phyloP scores from a whole-genome alignment of 306 rosid genomes.

The Fragaria vesca region DNA sequence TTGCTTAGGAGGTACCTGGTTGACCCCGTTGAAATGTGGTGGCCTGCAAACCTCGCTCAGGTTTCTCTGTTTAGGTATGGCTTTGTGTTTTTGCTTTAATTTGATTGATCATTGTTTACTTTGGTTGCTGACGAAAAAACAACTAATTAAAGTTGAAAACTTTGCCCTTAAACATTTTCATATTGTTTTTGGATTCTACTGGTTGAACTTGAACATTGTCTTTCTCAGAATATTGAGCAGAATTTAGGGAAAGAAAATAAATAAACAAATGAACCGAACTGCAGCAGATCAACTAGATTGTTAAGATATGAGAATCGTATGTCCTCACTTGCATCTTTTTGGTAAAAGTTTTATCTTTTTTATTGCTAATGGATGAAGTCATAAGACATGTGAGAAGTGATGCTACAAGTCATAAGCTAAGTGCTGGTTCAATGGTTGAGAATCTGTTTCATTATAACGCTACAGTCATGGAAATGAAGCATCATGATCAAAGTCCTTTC shows the following conservation, averaged over 20 bases:
- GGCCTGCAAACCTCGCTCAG: slow-evolving; percentile 99
- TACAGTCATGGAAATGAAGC: slow-evolving; percentile 16
- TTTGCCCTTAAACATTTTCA: neutral
- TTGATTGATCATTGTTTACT: slow-evolving; percentile 6
- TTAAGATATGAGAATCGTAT: neutral
- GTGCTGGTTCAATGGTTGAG: slow-evolving; percentile 41
- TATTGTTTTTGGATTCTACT: neutral
- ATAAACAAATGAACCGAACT: neutral
- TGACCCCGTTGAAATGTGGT: slow-evolving; percentile 99
- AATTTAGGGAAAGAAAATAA: neutral
- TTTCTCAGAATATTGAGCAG: neutral
- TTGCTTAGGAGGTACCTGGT: slow-evolving; percentile 88
- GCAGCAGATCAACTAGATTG: slow-evolving; percentile 2
- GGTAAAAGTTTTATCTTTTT: slow-evolving; percentile 12
- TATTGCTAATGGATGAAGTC: slow-evolving; percentile 12
- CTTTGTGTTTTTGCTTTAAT: slow-evolving; percentile 13
- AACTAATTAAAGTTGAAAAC: neutral
- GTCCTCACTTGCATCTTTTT: neutral
- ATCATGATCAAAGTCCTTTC: slow-evolving; percentile 10
- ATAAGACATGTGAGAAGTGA: slow-evolving; percentile 15
- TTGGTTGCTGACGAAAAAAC: slow-evolving; percentile 11
- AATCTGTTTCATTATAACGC: slow-evolving; percentile 30
- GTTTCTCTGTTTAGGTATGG: slow-evolving; percentile 90
- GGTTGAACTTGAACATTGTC: neutral
- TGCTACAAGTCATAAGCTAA: slow-evolving; percentile 18